Conservation (phyloP, 805 yeast species). For the Teunomyces kruisii region DNA sequence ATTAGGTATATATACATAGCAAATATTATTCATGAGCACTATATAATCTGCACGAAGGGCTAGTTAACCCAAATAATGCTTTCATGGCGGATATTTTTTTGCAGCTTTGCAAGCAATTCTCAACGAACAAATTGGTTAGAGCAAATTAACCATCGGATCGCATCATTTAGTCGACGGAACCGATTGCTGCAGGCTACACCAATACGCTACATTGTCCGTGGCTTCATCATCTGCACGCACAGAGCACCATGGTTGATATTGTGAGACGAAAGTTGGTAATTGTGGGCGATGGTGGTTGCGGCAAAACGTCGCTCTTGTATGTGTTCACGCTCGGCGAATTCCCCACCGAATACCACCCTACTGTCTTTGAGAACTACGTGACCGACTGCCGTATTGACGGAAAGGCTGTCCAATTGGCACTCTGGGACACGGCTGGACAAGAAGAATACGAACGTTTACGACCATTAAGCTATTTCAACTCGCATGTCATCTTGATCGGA, state of each 20-base stretch:
- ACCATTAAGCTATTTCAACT: conserved; percentile 84
- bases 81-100: not conserved
- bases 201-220: not conserved
- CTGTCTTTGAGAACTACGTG: conserved; percentile 92
- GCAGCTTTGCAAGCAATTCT: not conserved
- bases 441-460: conserved; percentile 91
- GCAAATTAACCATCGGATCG: not conserved
- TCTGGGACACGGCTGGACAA: conserved; percentile 98
- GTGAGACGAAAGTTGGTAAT: conserved; percentile 71
- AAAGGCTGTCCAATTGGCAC: conserved; percentile 79
- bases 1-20: not conserved
- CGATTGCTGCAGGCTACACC: not conserved
- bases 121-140: not conserved
- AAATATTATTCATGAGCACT: not conserved
- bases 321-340: conserved; percentile 92
- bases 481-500: conserved; percentile 82
- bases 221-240: too few species aligned
- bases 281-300: conserved; percentile 95
- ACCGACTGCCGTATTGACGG: conserved; percentile 95
- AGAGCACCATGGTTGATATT: conserved; percentile 26
- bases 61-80: not conserved
- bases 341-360: conserved; percentile 90
- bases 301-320: conserved; percentile 85
- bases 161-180: too few species aligned
- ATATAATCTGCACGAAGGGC: not conserved